Conservation (phyloP, 495 filamentous ascomycete genomes). For the Pseudomonodictys pantanalensis region DNA sequence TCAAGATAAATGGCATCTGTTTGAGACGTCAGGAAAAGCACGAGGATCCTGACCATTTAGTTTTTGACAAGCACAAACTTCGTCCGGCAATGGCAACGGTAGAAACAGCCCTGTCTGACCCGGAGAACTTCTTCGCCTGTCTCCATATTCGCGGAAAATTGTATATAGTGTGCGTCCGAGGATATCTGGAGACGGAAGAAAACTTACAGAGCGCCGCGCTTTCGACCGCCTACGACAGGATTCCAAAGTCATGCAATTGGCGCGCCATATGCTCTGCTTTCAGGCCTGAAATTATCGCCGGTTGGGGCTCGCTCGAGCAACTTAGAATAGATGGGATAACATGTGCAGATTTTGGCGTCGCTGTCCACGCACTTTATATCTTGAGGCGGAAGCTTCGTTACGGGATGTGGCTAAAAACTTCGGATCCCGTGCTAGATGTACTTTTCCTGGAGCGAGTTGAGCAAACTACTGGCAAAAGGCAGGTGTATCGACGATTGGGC, state of each 20-base stretch:
- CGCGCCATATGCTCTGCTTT: conserved; percentile 1
- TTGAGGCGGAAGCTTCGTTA: neutral
- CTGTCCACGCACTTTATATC: neutral
- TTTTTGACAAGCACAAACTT: no score
- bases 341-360: conserved; percentile 5
- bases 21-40: no score
- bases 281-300: neutral
- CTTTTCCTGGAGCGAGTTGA: neutral
- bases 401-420: neutral
- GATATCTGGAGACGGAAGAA: conserved; percentile 6
- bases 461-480: neutral
- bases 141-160: neutral
- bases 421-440: conserved; percentile 3
- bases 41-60: no score
- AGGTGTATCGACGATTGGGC: conserved; percentile 1
- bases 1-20: neutral
- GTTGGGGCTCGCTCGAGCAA: conserved; percentile 4
- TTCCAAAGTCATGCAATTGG: neutral
- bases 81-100: neutral
- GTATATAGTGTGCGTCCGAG: conserved; percentile 1
- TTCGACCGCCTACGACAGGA: neutral
- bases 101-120: neutral
- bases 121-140: neutral
- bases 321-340: neutral
- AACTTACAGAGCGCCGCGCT: conserved; percentile 2